Conservation (phyloP, 1,284 basidiomycete genomes). For the Fomitopsis betulina region DNA sequence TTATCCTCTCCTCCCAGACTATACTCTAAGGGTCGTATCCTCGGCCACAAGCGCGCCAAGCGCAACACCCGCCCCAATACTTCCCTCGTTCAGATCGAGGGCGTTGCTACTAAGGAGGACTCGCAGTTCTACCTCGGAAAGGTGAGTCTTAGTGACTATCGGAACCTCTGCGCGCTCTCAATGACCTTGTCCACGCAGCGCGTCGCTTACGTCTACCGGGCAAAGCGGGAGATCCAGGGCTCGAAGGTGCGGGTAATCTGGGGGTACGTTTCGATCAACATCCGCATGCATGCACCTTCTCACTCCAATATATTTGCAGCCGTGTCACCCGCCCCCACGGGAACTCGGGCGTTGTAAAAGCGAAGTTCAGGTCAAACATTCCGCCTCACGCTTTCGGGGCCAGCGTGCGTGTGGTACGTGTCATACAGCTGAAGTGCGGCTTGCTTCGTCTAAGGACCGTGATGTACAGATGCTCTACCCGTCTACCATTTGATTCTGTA, state of each 20-base stretch:
- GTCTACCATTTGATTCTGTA: conserved; percentile 41
- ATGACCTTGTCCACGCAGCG: conserved; percentile 48
- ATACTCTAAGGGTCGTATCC: conserved; percentile 95
- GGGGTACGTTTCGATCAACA: conserved; percentile 58
- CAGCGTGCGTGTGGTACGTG: conserved; percentile 85
- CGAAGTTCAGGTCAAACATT: conserved; percentile 96
- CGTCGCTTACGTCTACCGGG: conserved; percentile 97
- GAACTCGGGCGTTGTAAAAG: conserved; percentile 94
- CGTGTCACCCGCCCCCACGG: conserved; percentile 93
- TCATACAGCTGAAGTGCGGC: background rate
- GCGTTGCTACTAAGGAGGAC: conserved; percentile 90
- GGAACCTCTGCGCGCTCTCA: background rate
- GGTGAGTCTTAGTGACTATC: conserved; percentile 45
- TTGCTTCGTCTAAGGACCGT: background rate
- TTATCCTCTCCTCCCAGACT: conserved; percentile 52
- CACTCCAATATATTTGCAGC: conserved; percentile 32
- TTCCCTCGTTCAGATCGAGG: conserved; percentile 95
- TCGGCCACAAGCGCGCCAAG: conserved; percentile 98
- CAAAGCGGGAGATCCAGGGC: conserved; percentile 89
- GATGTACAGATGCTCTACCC: conserved; percentile 46
- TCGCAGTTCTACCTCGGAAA: conserved; percentile 99
- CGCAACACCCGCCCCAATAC: conserved; percentile 95
- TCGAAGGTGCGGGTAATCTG: conserved; percentile 96
- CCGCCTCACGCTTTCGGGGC: conserved; percentile 96
- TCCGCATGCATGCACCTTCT: background rate